Percentiles rank a stretch among this genome's conserved stretches.
Conservation (phyloP, 495 filamentous ascomycete genomes). For the Talaromyces adpressus region DNA sequence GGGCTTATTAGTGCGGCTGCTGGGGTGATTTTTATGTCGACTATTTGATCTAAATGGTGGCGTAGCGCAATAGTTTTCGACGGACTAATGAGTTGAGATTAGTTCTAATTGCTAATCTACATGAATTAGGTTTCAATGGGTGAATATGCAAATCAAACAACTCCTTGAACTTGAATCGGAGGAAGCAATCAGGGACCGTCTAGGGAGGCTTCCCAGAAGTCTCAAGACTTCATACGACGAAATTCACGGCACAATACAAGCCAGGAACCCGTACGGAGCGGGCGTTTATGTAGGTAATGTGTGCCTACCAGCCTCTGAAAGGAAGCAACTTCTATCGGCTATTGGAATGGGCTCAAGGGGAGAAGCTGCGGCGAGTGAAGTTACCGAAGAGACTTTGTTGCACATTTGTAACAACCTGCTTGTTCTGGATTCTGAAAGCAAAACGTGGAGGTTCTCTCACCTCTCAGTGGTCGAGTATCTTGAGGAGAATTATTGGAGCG, state of each 20-base stretch:
- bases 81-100: too few species aligned
- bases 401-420: conserved; percentile 24
- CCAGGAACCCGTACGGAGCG: too few species aligned
- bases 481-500: conserved; percentile 10
- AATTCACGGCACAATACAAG: conserved; percentile 18
- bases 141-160: conserved; percentile 24
- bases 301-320: conserved; percentile 18
- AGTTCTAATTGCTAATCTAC: too few species aligned
- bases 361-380: too few species aligned
- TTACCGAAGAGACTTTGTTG: too few species aligned
- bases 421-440: conserved; percentile 16
- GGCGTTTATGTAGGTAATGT: conserved; percentile 23
- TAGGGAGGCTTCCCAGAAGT: conserved; percentile 24
- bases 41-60: too few species aligned
- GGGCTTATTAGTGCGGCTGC: too few species aligned
- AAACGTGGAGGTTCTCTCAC: conserved; percentile 26
- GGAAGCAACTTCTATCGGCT: conserved; percentile 10
- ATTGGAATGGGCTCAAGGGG: conserved; percentile 15
- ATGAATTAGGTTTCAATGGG: conserved; percentile 7
- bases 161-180: conserved; percentile 14
- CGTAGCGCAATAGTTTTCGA: too few species aligned
- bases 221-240: conserved; percentile 29
- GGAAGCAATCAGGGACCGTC: conserved; percentile 16
- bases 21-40: too few species aligned
- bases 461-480: conserved; percentile 24